These are phyloP conservation scores for Verticillium nubilum DNA, from an alignment of 2,329 filamentous ascomycete genomes.

Conservation along the genomic window DNA sequence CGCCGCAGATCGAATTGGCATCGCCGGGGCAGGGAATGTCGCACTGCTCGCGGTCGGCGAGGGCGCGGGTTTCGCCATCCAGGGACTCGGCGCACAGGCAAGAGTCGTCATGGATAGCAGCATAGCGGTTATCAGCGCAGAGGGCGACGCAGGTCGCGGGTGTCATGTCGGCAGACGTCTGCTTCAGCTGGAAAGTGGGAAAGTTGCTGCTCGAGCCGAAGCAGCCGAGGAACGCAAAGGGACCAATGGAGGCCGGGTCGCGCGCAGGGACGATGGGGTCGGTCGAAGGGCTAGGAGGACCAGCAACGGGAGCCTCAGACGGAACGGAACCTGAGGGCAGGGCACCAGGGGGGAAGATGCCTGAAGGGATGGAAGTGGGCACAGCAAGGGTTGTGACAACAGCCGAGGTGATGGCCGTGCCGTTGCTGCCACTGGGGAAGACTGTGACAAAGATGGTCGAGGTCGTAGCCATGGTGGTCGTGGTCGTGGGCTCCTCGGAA, in stretches of 20 bases:
- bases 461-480: conserved; percentile 17
- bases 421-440: conserved; percentile 8
- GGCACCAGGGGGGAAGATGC: conserved; percentile 1
- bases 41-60: conserved; percentile 34
- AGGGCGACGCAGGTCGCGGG: conserved; percentile 16
- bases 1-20: conserved; percentile 33
- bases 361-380: neutral
- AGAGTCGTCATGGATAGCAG: conserved; percentile 31
- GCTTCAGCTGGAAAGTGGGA: conserved; percentile 16
- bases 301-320: neutral
- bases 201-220: conserved; percentile 18
- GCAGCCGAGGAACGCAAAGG: conserved; percentile 22
- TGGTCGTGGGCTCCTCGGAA: conserved; percentile 17
- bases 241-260: conserved; percentile 9
- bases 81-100: conserved; percentile 25
- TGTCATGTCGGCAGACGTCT: conserved; percentile 12
- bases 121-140: conserved; percentile 24
- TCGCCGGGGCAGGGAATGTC: conserved; percentile 36
- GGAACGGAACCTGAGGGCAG: neutral
- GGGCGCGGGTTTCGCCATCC: conserved; percentile 32
- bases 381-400: neutral
- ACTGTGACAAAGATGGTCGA: conserved; percentile 22
- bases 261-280: conserved; percentile 9
- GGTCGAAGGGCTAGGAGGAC: conserved; percentile 4
- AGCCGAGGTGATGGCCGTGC: conserved; percentile 3